Base-by-base conservation (phyloP, 78 protist species). In the Speleostelium caveatum region DNA sequence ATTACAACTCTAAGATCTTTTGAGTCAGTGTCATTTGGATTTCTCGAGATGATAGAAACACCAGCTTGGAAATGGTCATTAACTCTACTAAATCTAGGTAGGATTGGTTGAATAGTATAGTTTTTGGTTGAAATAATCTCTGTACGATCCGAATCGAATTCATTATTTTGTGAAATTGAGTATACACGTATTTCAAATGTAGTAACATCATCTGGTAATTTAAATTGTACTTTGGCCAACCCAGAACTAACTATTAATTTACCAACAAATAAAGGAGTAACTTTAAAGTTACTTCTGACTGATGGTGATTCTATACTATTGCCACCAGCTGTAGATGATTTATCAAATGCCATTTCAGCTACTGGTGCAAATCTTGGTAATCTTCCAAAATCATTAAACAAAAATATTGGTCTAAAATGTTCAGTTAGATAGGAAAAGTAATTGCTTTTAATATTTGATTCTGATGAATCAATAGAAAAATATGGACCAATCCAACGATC, bases 11-110 rank as follows among this genome's bases (percentile, higher is more conserved):
- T 33, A 8, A 83, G 2, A 38, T 7, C 55, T 55, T 30, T 24
- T 2, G 38, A 41, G 5, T 36, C 53, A 24, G 75, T 33, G 60
- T 51, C 22, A 39, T 10, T 19, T 14, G 75, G 59, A 36, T 49
- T 55, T 2, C 26, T 21, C 6, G 22, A 30, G 3, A 73, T 63
- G 30, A 83, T 60, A 22, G 73, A 24, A 2, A 69, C 73, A 71
- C 91, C 91, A 33, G 69, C 51, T 60, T 83, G 67, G 36, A 83
- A 83, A 39, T 41, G 19, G 28, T 83, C 91, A 30, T 73, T 79
- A 45, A 63, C 66, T 45, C 91, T 53, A 39, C 53, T 79, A 24
- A 83, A 83, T 69, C 91, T 83, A 30, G 91, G 91, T n/a, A 22
- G 36, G 3, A 75, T 75, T n/a, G 85, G 71, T 45, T 53, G 55